A percentile compares a stretch with the other conserved stretches of the same genome.
Conservation (phyloP, 768 basidiomycete species). For the Sporobolomyces pararoseus region DNA sequence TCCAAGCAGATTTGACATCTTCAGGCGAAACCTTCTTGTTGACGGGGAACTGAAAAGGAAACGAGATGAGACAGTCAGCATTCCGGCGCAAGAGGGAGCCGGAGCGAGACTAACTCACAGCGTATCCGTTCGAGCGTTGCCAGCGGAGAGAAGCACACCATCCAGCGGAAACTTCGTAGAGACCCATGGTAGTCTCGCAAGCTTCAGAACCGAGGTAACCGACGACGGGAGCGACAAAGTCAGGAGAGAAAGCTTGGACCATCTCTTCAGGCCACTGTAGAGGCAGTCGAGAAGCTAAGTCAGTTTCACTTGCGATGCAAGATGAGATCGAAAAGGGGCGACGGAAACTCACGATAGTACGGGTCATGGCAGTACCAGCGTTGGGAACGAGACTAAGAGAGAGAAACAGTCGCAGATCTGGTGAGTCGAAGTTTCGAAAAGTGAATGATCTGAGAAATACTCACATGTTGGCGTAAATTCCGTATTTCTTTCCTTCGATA, state of each 20-base stretch:
- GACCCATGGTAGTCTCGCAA: conserved; percentile 65
- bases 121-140: conserved; percentile 81
- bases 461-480: conserved; percentile 70
- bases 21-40: conserved; percentile 73
- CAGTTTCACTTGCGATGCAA: background rate
- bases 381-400: conserved; percentile 42
- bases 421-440: conserved; percentile 46
- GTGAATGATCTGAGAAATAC: conserved; percentile 52
- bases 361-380: conserved; percentile 40
- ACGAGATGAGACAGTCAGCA: background rate
- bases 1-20: conserved; percentile 74
- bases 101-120: conserved; percentile 45
- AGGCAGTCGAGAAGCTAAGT: conserved; percentile 31
- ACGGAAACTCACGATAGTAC: conserved; percentile 16
- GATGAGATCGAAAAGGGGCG: conserved; percentile 54
- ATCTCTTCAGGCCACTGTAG: conserved; percentile 48
- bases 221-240: conserved; percentile 86
- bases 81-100: background rate
- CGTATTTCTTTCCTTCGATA: conserved; percentile 85
- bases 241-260: conserved; percentile 59
- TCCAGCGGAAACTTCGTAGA: conserved; percentile 85
- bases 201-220: conserved; percentile 80
- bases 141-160: conserved; percentile 90
- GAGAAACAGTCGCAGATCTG: too few species aligned
- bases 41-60: conserved; percentile 63